Base-by-base conservation (phyloP, 2,329 filamentous ascomycete species). In the Ilyonectria sp. region DNA sequence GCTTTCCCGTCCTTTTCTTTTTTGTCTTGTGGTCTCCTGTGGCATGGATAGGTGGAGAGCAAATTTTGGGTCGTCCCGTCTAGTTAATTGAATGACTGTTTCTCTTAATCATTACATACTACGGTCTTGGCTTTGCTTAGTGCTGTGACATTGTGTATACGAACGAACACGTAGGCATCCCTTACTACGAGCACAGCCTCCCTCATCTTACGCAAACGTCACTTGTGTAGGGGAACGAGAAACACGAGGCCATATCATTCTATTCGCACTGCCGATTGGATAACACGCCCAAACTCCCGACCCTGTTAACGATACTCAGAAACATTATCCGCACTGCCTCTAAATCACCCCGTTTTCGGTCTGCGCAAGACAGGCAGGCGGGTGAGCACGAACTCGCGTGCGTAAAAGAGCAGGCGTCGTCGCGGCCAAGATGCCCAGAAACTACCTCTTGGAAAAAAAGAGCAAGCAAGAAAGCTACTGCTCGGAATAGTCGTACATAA, bases 261-360 rank as follows among this genome's bases (percentile, higher is more conserved):
- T 75, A 75, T 75, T 72, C 64, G 46, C 69, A 49, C 55, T 66
- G 67, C 62, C 52, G 68, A 35, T 69, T 58, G 50, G 11, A 56
- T 54, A 74, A 57, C 63, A 57, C 73, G 71, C 73, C 72, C 60
- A 68, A 75, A 75, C 73, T 74, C 73, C 73, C 60, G 65, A 69
- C 59, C 73, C 68, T 68, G 64, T 63, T 70, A 70, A 72, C 59
- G 55, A 71, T 68, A 72, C 63, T 63, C 70, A 67, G 64, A 63
- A 61, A 55, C 64, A 58, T 55, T 63, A 63, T 47, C 46, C 52
- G 68, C 57, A 56, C 65, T 33, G 55, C 63, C 64, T 47, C 61
- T 71, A 60, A 56, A 63, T 54, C 69, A 55, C 49, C 53, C 63
- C 49, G 17, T 69, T 50, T 47, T 67, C 56, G 31, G 55, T 55